Percentiles rank a stretch among this genome's conserved stretches.
Evolutionary conservation across 441 rosid genomes (phyloP).

Genomic region (Pelargonium fulgidum): DNA sequence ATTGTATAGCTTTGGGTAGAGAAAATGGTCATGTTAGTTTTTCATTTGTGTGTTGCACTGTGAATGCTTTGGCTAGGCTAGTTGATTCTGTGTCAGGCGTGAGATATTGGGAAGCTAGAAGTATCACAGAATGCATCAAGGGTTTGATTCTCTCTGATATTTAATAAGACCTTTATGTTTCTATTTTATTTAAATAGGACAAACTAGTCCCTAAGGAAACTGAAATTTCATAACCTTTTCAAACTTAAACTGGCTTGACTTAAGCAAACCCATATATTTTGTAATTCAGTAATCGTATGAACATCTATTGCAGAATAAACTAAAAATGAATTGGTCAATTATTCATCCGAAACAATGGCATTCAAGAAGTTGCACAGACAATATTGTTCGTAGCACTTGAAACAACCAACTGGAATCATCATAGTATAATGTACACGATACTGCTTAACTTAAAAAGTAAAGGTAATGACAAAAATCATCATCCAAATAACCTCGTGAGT

Average conservation of each 20-base stretch:
- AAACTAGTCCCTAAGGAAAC: not conserved
- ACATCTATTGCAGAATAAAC: not conserved
- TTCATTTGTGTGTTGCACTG: too few species aligned
- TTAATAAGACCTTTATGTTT: too few species aligned
- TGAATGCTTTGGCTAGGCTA: too few species aligned
- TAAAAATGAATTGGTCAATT: not conserved
- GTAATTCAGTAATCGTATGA: not conserved
- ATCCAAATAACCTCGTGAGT: not conserved
- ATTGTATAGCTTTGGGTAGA: too few species aligned
- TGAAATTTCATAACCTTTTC: not conserved
- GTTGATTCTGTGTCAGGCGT: too few species aligned
- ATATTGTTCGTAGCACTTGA: not conserved
- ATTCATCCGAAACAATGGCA: not conserved
- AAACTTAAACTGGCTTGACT: constrained; percentile 10
- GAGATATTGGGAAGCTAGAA: too few species aligned
- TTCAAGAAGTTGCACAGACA: not conserved
- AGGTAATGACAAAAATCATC: not conserved
- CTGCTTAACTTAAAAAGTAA: not conserved
- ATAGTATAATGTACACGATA: not conserved
- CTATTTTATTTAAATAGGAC: not conserved
- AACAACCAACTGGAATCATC: not conserved
- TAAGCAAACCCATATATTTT: not conserved
- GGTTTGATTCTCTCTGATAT: too few species aligned
- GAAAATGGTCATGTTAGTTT: too few species aligned
- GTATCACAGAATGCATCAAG: too few species aligned